Conservation (phyloP, 371 early-diverging fungal species). For the Rhizopus delemar region DNA sequence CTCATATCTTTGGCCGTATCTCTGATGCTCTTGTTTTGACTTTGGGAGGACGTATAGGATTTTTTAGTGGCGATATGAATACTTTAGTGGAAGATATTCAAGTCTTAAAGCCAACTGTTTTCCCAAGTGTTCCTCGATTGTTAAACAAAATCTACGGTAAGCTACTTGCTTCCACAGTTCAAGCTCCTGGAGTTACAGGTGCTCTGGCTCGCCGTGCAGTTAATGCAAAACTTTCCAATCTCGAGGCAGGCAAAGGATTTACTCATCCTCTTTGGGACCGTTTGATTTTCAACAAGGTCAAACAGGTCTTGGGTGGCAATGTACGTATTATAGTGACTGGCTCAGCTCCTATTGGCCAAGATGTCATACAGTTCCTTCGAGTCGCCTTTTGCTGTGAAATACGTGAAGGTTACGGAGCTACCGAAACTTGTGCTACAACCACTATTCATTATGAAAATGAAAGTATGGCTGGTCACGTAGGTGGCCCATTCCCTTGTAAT, state of each 20-base stretch:
- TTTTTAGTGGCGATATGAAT: conserved; percentile 82
- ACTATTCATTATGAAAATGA: conserved; percentile 53
- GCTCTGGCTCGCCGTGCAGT: conserved; percentile 61
- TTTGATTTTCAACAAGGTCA: conserved; percentile 88
- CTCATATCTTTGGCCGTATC: conserved; percentile 91
- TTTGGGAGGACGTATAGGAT: conserved; percentile 72
- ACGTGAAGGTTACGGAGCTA: conserved; percentile 89
- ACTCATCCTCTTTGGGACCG: conserved; percentile 87
- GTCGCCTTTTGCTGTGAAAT: conserved; percentile 71
- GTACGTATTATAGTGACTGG: conserved; percentile 76
- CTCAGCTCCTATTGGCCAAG: conserved; percentile 85
- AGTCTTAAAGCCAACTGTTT: conserved; percentile 78
- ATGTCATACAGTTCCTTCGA: conserved; percentile 85
- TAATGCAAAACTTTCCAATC: conserved; percentile 56
- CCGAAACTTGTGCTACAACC: conserved; percentile 76
- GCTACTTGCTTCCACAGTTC: conserved; percentile 69
- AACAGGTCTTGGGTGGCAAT: conserved; percentile 83
- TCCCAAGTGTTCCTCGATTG: conserved; percentile 91
- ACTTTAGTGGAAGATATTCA: conserved; percentile 83
- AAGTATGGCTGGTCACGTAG: conserved; percentile 71
- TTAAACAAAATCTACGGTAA: conserved; percentile 88
- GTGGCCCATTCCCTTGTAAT: conserved; percentile 58
- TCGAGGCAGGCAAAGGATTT: conserved; percentile 58
- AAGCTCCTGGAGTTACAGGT: conserved; percentile 68
- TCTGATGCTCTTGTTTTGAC: conserved; percentile 24